phyloP scores from a whole-genome alignment of 2,329 filamentous ascomycete species.

The Diplocarpon mali region DNA sequence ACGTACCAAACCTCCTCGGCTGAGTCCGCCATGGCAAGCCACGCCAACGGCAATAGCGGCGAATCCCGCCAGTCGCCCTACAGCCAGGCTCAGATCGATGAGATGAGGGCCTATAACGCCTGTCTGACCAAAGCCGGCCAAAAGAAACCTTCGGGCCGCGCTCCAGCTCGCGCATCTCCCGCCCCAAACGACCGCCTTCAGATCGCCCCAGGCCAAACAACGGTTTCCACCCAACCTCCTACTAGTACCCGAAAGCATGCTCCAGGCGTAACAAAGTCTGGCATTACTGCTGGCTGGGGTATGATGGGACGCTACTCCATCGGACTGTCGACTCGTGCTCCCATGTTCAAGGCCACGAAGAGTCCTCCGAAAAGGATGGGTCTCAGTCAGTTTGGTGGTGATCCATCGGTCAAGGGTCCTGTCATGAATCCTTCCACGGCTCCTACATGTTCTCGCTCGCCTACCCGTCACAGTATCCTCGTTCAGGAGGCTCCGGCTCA shows the following conservation, averaged over 20 bases:
- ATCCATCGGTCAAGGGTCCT: background rate
- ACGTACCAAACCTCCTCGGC: no score
- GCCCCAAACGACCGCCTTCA: no score
- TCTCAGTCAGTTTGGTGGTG: background rate
- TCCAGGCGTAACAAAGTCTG: background rate
- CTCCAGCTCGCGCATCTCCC: background rate
- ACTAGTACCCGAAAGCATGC: background rate
- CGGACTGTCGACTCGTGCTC: background rate
- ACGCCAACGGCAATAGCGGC: background rate
- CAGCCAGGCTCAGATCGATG: background rate
- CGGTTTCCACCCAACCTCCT: background rate
- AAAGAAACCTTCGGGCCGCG: background rate
- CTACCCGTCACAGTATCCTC: background rate
- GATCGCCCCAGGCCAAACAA: no score
- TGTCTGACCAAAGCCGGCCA: background rate
- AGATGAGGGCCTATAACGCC: background rate
- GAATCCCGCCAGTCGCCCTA: background rate
- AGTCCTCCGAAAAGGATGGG: background rate
- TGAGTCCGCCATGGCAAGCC: background rate
- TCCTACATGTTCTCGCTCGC: background rate
- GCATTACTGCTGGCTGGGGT: background rate
- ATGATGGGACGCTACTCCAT: background rate
- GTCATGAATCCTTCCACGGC: background rate
- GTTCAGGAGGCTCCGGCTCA: background rate
- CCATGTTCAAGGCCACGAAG: background rate